Conservation (phyloP, 2,329 filamentous ascomycete species). For the Epichloe coenophiala region DNA sequence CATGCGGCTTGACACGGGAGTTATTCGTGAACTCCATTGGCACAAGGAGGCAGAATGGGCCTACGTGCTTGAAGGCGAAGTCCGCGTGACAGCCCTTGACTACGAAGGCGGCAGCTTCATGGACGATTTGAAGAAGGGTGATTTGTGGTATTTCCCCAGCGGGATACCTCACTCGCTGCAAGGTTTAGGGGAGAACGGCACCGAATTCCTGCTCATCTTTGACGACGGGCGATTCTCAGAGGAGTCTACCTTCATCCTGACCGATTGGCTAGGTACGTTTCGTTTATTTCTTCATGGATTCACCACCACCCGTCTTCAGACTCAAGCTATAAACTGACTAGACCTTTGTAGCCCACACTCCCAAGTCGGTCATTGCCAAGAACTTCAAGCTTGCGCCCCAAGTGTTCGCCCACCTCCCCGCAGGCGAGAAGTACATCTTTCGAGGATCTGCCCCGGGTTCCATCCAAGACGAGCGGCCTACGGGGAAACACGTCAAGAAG, state of each 20-base stretch:
- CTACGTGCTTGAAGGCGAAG: slow-evolving; percentile 56
- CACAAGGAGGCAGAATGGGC: slow-evolving; percentile 73
- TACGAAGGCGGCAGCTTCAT: slow-evolving; percentile 65
- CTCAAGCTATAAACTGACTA: neutral
- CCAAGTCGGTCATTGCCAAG: slow-evolving; percentile 56
- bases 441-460: slow-evolving; percentile 50
- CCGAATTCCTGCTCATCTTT: slow-evolving; percentile 35
- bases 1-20: slow-evolving; percentile 61
- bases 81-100: slow-evolving; percentile 60
- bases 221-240: slow-evolving; percentile 39
- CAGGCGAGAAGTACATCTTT: slow-evolving; percentile 65
- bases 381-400: slow-evolving; percentile 64
- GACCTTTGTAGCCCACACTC: slow-evolving; percentile 45
- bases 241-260: slow-evolving; percentile 58
- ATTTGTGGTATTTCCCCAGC: slow-evolving; percentile 70
- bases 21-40: slow-evolving; percentile 68
- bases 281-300: slow-evolving; percentile 9
- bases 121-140: slow-evolving; percentile 62
- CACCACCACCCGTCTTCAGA: neutral
- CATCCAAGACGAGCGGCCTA: slow-evolving; percentile 52
- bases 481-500: slow-evolving; percentile 46
- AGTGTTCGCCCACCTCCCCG: slow-evolving; percentile 54
- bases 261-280: slow-evolving; percentile 52
- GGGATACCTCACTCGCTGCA: slow-evolving; percentile 68
- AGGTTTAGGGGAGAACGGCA: slow-evolving; percentile 50